These are phyloP conservation scores for Coniochaeta sp. DNA, from an alignment of 2,329 filamentous ascomycete species.

Conservation along the genomic window DNA sequence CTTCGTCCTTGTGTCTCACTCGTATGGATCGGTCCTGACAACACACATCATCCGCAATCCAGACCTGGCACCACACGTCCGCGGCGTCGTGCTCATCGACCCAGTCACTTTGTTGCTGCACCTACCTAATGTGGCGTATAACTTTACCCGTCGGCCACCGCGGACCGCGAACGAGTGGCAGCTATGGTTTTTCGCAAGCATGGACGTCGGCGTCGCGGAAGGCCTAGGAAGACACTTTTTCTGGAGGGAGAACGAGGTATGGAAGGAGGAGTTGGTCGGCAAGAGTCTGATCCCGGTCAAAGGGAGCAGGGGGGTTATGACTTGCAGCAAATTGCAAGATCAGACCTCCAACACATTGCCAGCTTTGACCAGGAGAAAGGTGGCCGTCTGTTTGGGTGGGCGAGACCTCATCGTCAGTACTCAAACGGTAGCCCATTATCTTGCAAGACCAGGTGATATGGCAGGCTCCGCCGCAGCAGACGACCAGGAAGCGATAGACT, in stretches of 20 bases:
- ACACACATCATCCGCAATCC: conserved; percentile 51
- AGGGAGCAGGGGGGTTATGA: not conserved
- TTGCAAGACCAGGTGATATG: conserved; percentile 32
- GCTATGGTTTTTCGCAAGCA: conserved; percentile 63
- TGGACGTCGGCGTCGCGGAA: conserved; percentile 58
- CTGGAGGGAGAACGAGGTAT: conserved; percentile 63
- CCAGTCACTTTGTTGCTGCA: conserved; percentile 62
- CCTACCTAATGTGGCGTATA: conserved; percentile 63
- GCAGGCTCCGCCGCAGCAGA: conserved; percentile 2
- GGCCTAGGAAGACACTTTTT: conserved; percentile 61
- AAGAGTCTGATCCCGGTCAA: not conserved
- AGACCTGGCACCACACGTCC: conserved; percentile 40
- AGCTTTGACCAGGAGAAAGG: conserved; percentile 17
- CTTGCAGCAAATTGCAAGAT: not conserved
- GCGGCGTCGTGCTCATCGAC: conserved; percentile 41
- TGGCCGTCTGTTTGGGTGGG: conserved; percentile 51
- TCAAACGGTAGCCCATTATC: conserved; percentile 46
- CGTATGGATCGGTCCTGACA: conserved; percentile 56
- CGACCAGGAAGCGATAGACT: conserved; percentile 5
- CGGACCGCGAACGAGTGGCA: conserved; percentile 59
- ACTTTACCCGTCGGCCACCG: conserved; percentile 52
- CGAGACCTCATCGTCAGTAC: conserved; percentile 60
- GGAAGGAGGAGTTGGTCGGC: conserved; percentile 53
- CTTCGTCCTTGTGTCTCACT: conserved; percentile 55
- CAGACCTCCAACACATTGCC: conserved; percentile 2